Percentiles rank a stretch among this genome's conserved stretches.
These are phyloP conservation scores for Geotrichum carabidarum DNA, from an alignment of 1,139 yeast species.

Conservation along the genomic window DNA sequence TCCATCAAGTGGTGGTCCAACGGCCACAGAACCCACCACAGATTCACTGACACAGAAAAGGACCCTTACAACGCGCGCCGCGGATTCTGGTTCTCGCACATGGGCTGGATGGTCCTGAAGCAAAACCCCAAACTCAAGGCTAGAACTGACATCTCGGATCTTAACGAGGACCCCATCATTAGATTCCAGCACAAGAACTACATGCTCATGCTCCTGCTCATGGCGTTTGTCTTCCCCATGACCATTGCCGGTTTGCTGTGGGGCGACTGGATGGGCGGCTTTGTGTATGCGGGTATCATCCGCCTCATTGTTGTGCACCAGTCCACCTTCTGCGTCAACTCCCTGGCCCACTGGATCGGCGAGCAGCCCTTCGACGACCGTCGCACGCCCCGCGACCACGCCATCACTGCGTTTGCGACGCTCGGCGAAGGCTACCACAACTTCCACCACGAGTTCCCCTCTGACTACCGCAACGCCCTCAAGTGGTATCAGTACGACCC, in stretches of 20 bases:
- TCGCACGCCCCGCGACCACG: slow-evolving; percentile 96
- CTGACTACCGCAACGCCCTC: slow-evolving; percentile 95
- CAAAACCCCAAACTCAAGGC: slow-evolving; percentile 95
- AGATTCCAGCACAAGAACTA: slow-evolving; percentile 92
- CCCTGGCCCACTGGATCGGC: slow-evolving; percentile 98
- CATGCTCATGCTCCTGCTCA: slow-evolving; percentile 56
- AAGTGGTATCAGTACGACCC: slow-evolving; percentile 99
- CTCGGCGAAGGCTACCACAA: slow-evolving; percentile 99
- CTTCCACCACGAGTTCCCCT: slow-evolving; percentile 98
- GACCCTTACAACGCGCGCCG: slow-evolving; percentile 96
- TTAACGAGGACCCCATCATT: slow-evolving; percentile 85
- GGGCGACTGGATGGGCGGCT: slow-evolving; percentile 91
- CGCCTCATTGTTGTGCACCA: slow-evolving; percentile 86
- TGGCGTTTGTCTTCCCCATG: slow-evolving; percentile 72
- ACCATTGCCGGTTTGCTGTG: slow-evolving; percentile 71
- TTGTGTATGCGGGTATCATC: slow-evolving; percentile 82
- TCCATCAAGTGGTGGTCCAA: slow-evolving; percentile 99
- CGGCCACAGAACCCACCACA: slow-evolving; percentile 93
- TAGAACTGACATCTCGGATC: slow-evolving; percentile 91
- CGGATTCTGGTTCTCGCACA: slow-evolving; percentile 93
- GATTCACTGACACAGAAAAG: slow-evolving; percentile 93
- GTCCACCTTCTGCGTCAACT: slow-evolving; percentile 97
- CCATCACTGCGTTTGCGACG: slow-evolving; percentile 87
- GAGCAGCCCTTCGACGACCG: slow-evolving; percentile 96
- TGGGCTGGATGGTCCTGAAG: slow-evolving; percentile 95